These are phyloP conservation scores for Calonectria honghensis DNA, from an alignment of 2,329 filamentous ascomycete species.

Conservation along the genomic window DNA sequence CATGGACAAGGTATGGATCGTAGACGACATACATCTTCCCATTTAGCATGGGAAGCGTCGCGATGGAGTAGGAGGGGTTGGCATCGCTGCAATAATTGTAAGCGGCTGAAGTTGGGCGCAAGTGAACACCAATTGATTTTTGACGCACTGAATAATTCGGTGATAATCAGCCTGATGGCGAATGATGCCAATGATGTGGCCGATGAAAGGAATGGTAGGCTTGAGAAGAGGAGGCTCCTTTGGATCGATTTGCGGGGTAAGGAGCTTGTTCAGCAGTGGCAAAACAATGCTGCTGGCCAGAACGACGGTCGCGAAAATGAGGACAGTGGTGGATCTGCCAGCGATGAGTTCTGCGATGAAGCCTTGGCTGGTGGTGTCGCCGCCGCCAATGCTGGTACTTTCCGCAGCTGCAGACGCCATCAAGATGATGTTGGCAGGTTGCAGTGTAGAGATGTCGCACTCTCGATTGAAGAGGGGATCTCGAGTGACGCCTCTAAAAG, in stretches of 20 bases:
- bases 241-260: slow-evolving; percentile 53
- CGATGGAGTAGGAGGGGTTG: slow-evolving; percentile 58
- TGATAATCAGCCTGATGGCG: slow-evolving; percentile 61
- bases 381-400: neutral
- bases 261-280: slow-evolving; percentile 45
- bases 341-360: neutral
- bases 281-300: slow-evolving; percentile 40
- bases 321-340: slow-evolving; percentile 57
- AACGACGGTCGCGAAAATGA: slow-evolving; percentile 58
- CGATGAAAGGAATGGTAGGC: slow-evolving; percentile 65
- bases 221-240: slow-evolving; percentile 66
- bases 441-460: neutral
- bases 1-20: slow-evolving; percentile 61
- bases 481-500: neutral
- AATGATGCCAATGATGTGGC: slow-evolving; percentile 67
- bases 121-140: too few relatives aligned
- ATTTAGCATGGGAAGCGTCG: slow-evolving; percentile 66
- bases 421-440: neutral
- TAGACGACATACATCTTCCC: slow-evolving; percentile 67
- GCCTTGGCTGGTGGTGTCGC: neutral
- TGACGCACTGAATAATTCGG: slow-evolving; percentile 60
- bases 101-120: neutral
- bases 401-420: neutral
- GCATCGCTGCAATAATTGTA: slow-evolving; percentile 46
- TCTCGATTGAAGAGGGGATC: neutral